Evolutionary conservation across 1,284 basidiomycete genomes (phyloP).

Genomic region (Volvariella surrecta): DNA sequence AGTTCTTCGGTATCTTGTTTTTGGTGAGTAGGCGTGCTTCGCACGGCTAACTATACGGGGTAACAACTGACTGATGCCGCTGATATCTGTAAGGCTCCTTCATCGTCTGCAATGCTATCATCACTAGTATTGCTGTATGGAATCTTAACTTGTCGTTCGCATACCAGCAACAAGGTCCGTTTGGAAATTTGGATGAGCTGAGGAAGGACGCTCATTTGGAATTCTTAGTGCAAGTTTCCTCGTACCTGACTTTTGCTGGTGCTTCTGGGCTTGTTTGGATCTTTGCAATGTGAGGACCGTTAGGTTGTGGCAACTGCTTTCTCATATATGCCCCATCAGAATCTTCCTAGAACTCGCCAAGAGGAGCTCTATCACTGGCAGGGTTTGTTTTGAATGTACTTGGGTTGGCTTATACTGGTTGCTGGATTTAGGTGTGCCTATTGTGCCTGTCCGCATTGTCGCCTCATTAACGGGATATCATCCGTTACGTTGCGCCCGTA

Average conservation of each 20-base stretch:
- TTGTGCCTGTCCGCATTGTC: background rate
- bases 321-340: conserved; percentile 24
- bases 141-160: conserved; percentile 44
- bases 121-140: conserved; percentile 62
- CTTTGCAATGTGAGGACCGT: conserved; percentile 45
- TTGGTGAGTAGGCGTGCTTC: conserved; percentile 31
- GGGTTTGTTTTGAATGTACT: conserved; percentile 62
- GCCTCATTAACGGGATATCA: no score
- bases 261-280: conserved; percentile 47
- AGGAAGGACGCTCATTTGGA: conserved; percentile 1
- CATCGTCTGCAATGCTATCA: conserved; percentile 55
- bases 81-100: conserved; percentile 37
- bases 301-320: conserved; percentile 1
- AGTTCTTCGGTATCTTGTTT: conserved; percentile 37
- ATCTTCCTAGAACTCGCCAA: conserved; percentile 53
- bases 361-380: conserved; percentile 40
- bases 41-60: background rate
- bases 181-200: conserved; percentile 4
- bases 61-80: background rate
- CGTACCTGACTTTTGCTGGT: conserved; percentile 56
- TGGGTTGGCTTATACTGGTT: conserved; percentile 55
- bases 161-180: conserved; percentile 26
- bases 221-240: conserved; percentile 38
- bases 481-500: conserved; percentile 8
- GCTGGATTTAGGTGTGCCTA: conserved; percentile 49